A percentile compares a stretch with the other conserved stretches of the same genome.
These are phyloP conservation scores for Orbilia javanica DNA, from an alignment of 2,329 filamentous ascomycete genomes.

Conservation along the genomic window DNA sequence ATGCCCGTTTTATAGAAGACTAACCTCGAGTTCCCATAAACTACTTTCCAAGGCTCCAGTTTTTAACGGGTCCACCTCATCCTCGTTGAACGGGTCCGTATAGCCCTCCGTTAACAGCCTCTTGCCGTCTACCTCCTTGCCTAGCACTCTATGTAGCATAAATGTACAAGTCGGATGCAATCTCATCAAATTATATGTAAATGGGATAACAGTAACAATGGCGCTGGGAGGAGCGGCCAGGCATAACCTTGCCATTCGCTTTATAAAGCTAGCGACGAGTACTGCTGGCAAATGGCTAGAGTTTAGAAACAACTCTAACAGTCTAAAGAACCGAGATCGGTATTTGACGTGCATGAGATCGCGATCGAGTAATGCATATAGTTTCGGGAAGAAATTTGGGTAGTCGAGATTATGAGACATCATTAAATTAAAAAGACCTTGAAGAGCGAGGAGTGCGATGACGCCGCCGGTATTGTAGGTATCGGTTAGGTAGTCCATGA, in stretches of 20 bases:
- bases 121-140: conserved; percentile 72
- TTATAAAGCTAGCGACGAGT: conserved; percentile 95
- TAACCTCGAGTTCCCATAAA: conserved; percentile 87
- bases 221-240: conserved; percentile 90
- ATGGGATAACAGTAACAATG: conserved; percentile 88
- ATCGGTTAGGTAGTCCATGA: conserved; percentile 97
- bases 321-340: conserved; percentile 89
- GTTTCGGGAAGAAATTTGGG: conserved; percentile 89
- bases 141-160: conserved; percentile 86
- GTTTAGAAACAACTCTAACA: conserved; percentile 88
- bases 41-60: conserved; percentile 91
- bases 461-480: conserved; percentile 89
- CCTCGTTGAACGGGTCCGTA: conserved; percentile 81
- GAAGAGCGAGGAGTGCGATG: conserved; percentile 86
- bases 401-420: conserved; percentile 95
- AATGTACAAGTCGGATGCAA: conserved; percentile 91
- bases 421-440: conserved; percentile 94
- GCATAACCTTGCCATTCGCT: conserved; percentile 84
- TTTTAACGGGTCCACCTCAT: conserved; percentile 84
- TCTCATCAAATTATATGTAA: conserved; percentile 94
- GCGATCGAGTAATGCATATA: conserved; percentile 90
- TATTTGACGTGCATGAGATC: conserved; percentile 93
- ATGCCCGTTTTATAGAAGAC: neutral
- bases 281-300: conserved; percentile 93
- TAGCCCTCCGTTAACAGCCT: conserved; percentile 73